Conservation (phyloP, 495 filamentous ascomycete genomes). For the Venustampulla echinocandica region DNA sequence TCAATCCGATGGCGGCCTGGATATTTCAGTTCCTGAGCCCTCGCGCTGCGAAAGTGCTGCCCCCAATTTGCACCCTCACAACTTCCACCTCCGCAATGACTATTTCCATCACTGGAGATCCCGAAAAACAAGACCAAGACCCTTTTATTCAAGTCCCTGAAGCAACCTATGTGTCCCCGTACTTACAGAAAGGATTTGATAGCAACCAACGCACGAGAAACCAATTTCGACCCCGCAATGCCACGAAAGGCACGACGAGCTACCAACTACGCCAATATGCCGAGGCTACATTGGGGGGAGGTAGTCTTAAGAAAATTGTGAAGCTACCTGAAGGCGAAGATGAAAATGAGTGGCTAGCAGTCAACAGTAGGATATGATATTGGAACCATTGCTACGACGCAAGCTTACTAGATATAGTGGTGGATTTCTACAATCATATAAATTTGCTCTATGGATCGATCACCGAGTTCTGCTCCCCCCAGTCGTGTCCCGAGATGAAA, state of each 20-base stretch:
- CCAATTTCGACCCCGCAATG: slow-evolving; percentile 83
- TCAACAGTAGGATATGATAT: slow-evolving; percentile 59
- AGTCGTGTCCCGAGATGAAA: slow-evolving; percentile 98
- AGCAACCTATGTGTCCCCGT: slow-evolving; percentile 16
- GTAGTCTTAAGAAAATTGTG: slow-evolving; percentile 90
- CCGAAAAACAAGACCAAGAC: slow-evolving; percentile 8
- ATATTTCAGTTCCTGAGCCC: slow-evolving; percentile 17
- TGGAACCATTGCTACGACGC: neutral
- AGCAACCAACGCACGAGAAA: slow-evolving; percentile 86
- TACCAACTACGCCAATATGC: slow-evolving; percentile 97
- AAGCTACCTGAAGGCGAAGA: slow-evolving; percentile 96
- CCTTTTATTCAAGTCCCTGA: slow-evolving; percentile 10
- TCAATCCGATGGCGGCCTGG: neutral
- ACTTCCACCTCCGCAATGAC: slow-evolving; percentile 15
- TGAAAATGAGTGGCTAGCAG: slow-evolving; percentile 93
- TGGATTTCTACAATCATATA: slow-evolving; percentile 99
- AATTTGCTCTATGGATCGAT: slow-evolving; percentile 98
- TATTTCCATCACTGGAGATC: slow-evolving; percentile 4
- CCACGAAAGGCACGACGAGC: slow-evolving; percentile 82
- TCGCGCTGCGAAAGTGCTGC: slow-evolving; percentile 14
- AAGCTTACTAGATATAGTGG: slow-evolving; percentile 48
- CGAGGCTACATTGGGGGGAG: slow-evolving; percentile 90
- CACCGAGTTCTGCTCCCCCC: slow-evolving; percentile 96
- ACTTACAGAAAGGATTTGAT: slow-evolving; percentile 32
- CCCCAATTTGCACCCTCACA: slow-evolving; percentile 15